These are phyloP conservation scores for Globisporangium orthogonon DNA, from an alignment of 352 stramenopile genomes.

Conservation along the genomic window DNA sequence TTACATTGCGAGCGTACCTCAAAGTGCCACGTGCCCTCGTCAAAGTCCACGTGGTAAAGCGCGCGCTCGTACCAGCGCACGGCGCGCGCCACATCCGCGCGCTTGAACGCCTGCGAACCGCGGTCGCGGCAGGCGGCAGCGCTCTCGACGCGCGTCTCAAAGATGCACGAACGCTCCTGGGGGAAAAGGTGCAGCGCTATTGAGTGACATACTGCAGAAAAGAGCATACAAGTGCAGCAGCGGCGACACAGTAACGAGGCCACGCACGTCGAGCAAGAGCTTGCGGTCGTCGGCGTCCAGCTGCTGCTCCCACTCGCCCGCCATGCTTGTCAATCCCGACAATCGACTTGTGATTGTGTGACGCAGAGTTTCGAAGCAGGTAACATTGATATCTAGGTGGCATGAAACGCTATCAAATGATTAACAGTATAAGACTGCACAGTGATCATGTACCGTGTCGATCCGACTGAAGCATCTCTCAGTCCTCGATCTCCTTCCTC, in stretches of 20 bases:
- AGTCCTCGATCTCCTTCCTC: too few relatives aligned
- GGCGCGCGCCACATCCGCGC: constrained; percentile 33
- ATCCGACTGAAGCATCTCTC: not conserved
- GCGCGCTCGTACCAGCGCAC: constrained; percentile 73
- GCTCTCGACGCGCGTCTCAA: constrained; percentile 72
- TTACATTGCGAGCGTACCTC: constrained; percentile 28
- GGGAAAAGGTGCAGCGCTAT: too few relatives aligned
- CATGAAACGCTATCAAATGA: not conserved
- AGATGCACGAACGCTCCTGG: constrained; percentile 82
- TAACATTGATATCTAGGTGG: too few relatives aligned
- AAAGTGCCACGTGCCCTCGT: constrained; percentile 82
- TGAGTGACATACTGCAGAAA: too few relatives aligned
- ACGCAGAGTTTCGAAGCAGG: too few relatives aligned
- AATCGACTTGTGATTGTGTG: not conserved
- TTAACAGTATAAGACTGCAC: not conserved
- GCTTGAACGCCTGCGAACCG: constrained; percentile 55
- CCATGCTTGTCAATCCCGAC: not conserved
- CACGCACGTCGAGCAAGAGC: constrained; percentile 12
- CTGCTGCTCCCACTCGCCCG: constrained; percentile 4
- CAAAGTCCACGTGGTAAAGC: constrained; percentile 78
- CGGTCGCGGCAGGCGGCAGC: constrained; percentile 56
- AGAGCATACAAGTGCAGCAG: too few relatives aligned
- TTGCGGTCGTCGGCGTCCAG: constrained; percentile 11
- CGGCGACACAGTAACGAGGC: too few relatives aligned
- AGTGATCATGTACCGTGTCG: not conserved